Base-by-base conservation (phyloP, 495 filamentous ascomycete species). In the Pyrenula massariospora region DNA sequence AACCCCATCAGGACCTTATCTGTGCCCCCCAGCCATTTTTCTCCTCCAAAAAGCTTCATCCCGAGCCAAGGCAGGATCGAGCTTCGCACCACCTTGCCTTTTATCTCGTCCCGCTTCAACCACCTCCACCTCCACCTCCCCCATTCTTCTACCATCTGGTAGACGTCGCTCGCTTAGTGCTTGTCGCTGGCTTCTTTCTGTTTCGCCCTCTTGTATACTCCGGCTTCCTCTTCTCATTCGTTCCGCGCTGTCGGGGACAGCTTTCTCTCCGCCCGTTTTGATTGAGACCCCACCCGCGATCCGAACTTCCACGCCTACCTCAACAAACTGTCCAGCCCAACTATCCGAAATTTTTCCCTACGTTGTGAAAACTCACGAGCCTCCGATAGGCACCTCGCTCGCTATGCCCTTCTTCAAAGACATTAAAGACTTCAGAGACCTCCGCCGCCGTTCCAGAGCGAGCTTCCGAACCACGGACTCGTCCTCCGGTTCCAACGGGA, bases 381-480 rank as follows among this genome's bases (percentile, higher is more conserved):
- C 31, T 42, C 15, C 31, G 31, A 42, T 15, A 8, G 20, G 50
- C 50, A 52, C 19, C 10, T 31, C 19, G 10, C 15, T 59, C 61
- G 47, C 56, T 42, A 80, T 80, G 77, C 69, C 86, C 48, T 89
- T 95, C 66, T 77, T 94, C 68, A 42, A 42, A 42, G 31, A 42
- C 15, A 8, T 42, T 15, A 89, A 84, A 66, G 31, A 42, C 15
- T 42, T 42, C 31, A 89, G 84, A 66, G 81, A 87, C 59, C 70
- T 95, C 53, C 84, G 87, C 60, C 81, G 89, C 61, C 82, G 83
- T 56, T 87, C 87, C 60, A 84, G 76, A 65, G 78, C 84, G 55
- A 84, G 76, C 72, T 81, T 88, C 69, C 72, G 72, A 54, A 76
- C 78, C 24, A 74, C 76, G 48, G 73, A 73, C 47, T 79, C 80